Conservation (phyloP, 2,329 filamentous ascomycete genomes). For the Pseudogymnoascus sp. region DNA sequence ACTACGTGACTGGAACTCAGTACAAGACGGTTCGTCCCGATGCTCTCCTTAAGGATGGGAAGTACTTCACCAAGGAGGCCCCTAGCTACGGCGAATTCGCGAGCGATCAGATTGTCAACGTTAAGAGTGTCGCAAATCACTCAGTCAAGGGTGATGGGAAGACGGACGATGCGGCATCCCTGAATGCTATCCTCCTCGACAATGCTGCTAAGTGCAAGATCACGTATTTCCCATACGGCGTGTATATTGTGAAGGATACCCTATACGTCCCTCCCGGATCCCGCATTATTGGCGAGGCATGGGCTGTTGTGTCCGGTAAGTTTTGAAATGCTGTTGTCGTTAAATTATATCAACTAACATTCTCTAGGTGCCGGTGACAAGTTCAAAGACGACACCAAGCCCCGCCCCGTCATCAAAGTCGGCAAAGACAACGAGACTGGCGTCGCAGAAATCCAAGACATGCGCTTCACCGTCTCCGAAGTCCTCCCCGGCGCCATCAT, state of each 20-base stretch:
- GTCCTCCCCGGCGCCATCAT: conserved; percentile 36
- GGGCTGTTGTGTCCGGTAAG: conserved; percentile 30
- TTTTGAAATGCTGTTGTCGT: not conserved
- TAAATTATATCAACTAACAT: not conserved
- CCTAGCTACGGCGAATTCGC: conserved; percentile 38
- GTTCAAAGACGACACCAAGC: conserved; percentile 36
- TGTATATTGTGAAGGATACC: conserved; percentile 39
- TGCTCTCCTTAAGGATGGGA: conserved; percentile 28
- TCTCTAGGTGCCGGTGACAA: conserved; percentile 41
- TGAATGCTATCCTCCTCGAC: conserved; percentile 27
- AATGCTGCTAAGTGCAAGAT: conserved; percentile 16
- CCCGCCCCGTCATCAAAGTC: conserved; percentile 41
- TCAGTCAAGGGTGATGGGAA: conserved; percentile 36
- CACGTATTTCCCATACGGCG: conserved; percentile 33
- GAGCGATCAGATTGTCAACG: conserved; percentile 36
- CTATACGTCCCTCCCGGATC: conserved; percentile 41
- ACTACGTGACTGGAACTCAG: not conserved
- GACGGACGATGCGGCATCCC: conserved; percentile 28
- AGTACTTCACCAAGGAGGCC: conserved; percentile 34
- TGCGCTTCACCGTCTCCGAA: conserved; percentile 43
- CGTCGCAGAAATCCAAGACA: conserved; percentile 42
- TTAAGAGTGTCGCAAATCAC: conserved; percentile 35
- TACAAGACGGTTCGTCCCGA: conserved; percentile 27
- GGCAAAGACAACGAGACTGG: conserved; percentile 43
- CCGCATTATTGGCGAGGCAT: conserved; percentile 47